Base-by-base conservation (phyloP, 345 rosid species). In the Excoecaria cochinchinensis region DNA sequence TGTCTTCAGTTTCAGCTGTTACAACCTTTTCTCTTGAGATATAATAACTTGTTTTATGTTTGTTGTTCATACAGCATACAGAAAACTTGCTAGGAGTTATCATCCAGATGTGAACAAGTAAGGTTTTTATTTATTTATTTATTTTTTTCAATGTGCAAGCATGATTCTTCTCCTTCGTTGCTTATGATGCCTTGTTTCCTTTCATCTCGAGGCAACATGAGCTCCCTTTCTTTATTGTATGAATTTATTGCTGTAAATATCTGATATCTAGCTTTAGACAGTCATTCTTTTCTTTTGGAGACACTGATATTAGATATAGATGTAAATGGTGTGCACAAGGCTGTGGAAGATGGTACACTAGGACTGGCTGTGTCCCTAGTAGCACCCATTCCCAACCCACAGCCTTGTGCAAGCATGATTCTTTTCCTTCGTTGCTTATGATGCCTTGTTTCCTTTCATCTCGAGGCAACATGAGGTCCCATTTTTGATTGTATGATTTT, bases 81-180 rank as follows among this genome's bases (percentile, higher is more conserved):
- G 99, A 77, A 96, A 96, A 82, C 98, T 93, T 63, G 99, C 98
- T 8, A 89, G 99, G 86, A 93, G 79, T 83, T 92, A 86, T 77
- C 99, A 96, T 85, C 99, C 97, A 6, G 99, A 96, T 72, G 97
- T 96, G 71, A 96, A 96, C 89, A 96, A 96, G 98, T 93, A 74
- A 90, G 94, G 85, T 16, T 38, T 31, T 51, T 31, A 59, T 22
- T 17, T 57, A 1, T 31, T 31, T 0, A 31, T 31, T 31, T 31
- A 31, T n/a, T n/a, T n/a, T n/a, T n/a, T n/a, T n/a, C n/a, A 31
- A 31, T 31, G 31, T 31, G 31, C 31, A 25, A 75, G 56, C 70
- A 63, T 77, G 63, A 70, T 52, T 71, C 22, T 22, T 60, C 52
- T 48, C 47, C 55, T 57, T 44, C 51, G 8, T 44, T 44, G 48